A percentile compares a stretch with the other conserved stretches of the same genome.
Conservation (phyloP, 2,329 filamentous ascomycete genomes). For the Diplodia corticola region DNA sequence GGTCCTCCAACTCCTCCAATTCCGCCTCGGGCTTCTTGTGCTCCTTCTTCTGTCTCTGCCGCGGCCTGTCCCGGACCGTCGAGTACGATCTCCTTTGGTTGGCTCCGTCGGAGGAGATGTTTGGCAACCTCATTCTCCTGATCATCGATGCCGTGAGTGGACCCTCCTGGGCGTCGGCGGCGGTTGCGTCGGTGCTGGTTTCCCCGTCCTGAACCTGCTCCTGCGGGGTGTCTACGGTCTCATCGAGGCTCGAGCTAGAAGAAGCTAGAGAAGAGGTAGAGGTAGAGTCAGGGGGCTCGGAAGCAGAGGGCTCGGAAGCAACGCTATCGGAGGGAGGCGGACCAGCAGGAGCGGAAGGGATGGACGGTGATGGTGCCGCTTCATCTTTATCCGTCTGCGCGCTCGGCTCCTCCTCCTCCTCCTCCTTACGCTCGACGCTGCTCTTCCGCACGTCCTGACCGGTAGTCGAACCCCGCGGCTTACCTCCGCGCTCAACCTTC, state of each 20-base stretch:
- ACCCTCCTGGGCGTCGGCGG: neutral
- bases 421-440: neutral
- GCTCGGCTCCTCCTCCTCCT: neutral
- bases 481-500: too few species aligned
- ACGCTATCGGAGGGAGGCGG: too few species aligned
- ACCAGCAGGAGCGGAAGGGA: too few species aligned
- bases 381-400: neutral
- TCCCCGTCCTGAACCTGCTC: neutral
- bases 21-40: neutral
- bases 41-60: neutral
- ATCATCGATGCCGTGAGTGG: neutral
- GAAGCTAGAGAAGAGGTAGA: too few species aligned
- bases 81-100: neutral
- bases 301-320: too few species aligned
- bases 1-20: neutral
- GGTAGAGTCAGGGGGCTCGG: too few species aligned
- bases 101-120: neutral
- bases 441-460: neutral
- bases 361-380: too few species aligned
- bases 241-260: neutral
- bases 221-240: neutral
- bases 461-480: too few species aligned
- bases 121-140: neutral
- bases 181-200: neutral
- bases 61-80: too few species aligned